phyloP scores from a whole-genome alignment of 352 stramenopile species.

The Pilasporangium apinafurcum region DNA sequence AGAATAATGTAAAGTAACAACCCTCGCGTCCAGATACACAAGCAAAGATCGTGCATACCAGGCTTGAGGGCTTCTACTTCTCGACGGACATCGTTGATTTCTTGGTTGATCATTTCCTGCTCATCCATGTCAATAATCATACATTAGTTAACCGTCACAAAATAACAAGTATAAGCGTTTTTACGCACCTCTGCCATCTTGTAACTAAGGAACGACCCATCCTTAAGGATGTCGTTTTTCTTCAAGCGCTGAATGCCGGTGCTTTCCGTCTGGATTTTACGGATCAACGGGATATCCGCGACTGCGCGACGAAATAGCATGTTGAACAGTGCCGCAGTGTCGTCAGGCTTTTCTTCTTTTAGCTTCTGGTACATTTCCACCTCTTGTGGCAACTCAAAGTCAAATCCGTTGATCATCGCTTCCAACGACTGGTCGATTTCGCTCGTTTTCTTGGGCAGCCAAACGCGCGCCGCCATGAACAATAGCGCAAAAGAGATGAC shows the following conservation, averaged over 20 bases:
- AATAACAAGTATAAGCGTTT: background rate
- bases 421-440: constrained; percentile 76
- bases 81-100: constrained; percentile 80
- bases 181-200: constrained; percentile 59
- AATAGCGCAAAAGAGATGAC: constrained; percentile 50
- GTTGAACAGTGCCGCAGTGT: constrained; percentile 71
- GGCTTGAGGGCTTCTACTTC: constrained; percentile 81
- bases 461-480: constrained; percentile 53
- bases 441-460: constrained; percentile 63
- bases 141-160: background rate
- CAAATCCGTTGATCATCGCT: constrained; percentile 87
- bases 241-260: constrained; percentile 79
- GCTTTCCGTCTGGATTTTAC: constrained; percentile 85
- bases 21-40: background rate
- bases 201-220: constrained; percentile 84
- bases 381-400: constrained; percentile 79
- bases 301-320: constrained; percentile 79
- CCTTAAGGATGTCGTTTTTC: constrained; percentile 87
- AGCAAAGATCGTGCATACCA: constrained; percentile 30
- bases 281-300: constrained; percentile 79
- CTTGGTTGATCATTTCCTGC: constrained; percentile 77
- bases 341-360: constrained; percentile 54
- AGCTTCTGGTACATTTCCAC: constrained; percentile 71
- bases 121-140: background rate
- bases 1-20: background rate